Conservation (phyloP, 2,329 filamentous ascomycete genomes). For the Paecilomyces variotii region DNA sequence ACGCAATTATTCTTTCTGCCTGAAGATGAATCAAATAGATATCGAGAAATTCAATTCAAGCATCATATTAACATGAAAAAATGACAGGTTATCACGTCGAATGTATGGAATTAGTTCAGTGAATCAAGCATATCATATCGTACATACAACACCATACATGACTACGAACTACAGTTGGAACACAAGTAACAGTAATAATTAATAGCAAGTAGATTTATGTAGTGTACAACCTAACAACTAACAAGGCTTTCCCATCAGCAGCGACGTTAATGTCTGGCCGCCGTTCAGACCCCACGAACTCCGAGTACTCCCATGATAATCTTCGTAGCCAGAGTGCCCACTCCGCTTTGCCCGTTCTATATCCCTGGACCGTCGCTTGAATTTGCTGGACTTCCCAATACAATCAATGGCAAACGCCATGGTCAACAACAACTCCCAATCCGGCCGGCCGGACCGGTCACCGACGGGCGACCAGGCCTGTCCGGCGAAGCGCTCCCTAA, state of each 20-base stretch:
- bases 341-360: constrained; percentile 19
- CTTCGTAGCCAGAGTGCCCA: constrained; percentile 27
- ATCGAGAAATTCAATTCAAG: too few species aligned
- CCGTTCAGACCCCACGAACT: constrained; percentile 32
- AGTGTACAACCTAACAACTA: constrained; percentile 17
- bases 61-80: too few species aligned
- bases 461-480: constrained; percentile 25
- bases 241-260: constrained; percentile 22
- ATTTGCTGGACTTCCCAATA: constrained; percentile 30
- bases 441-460: constrained; percentile 22
- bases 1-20: constrained; percentile 7
- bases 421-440: constrained; percentile 40
- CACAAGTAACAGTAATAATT: too few species aligned
- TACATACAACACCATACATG: too few species aligned
- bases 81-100: too few species aligned
- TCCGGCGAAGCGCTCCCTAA: constrained; percentile 33
- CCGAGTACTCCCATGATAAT: constrained; percentile 27
- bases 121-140: too few species aligned
- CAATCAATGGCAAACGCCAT: constrained; percentile 39
- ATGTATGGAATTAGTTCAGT: too few species aligned
- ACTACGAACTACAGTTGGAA: too few species aligned
- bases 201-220: background rate
- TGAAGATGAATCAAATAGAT: too few species aligned
- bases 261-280: constrained; percentile 22
- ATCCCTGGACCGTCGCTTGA: constrained; percentile 14